Conservation (phyloP, 441 rosid genomes). For the Gossypium davidsonii region DNA sequence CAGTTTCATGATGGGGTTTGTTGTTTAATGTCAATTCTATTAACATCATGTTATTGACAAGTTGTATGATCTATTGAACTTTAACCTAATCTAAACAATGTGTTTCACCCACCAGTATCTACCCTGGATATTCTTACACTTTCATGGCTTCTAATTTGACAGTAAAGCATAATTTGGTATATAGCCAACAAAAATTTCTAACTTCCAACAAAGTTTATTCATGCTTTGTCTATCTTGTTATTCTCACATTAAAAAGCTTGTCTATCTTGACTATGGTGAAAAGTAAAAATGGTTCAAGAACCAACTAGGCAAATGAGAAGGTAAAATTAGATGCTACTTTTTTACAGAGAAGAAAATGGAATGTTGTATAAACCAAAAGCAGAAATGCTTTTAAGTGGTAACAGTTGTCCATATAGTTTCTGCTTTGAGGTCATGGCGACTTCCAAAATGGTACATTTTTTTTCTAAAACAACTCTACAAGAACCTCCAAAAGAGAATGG, state of each 20-base stretch:
- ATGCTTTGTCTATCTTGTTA: neutral
- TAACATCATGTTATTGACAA: neutral
- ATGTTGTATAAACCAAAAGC: conserved; percentile 28
- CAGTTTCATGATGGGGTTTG: neutral
- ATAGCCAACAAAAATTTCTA: neutral
- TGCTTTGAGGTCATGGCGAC: conserved; percentile 23
- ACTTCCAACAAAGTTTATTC: neutral
- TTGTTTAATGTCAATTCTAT: too few species aligned
- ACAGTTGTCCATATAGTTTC: conserved; percentile 18
- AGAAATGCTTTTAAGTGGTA: conserved; percentile 8
- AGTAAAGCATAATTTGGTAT: neutral
- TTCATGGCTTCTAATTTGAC: neutral
- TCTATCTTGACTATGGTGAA: neutral
- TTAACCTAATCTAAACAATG: neutral
- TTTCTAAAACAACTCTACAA: conserved; percentile 34
- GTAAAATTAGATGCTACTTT: conserved; percentile 14
- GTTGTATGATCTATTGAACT: neutral
- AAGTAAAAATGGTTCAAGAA: neutral
- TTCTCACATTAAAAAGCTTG: neutral
- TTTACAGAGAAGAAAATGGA: conserved; percentile 35
- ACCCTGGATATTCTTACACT: neutral
- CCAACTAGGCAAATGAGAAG: neutral
- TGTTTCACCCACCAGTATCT: neutral
- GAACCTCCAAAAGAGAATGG: conserved; percentile 23
- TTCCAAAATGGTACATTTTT: conserved; percentile 33